phyloP scores from a whole-genome alignment of 2,329 filamentous ascomycete species.

The Curvularia verruculosa region DNA sequence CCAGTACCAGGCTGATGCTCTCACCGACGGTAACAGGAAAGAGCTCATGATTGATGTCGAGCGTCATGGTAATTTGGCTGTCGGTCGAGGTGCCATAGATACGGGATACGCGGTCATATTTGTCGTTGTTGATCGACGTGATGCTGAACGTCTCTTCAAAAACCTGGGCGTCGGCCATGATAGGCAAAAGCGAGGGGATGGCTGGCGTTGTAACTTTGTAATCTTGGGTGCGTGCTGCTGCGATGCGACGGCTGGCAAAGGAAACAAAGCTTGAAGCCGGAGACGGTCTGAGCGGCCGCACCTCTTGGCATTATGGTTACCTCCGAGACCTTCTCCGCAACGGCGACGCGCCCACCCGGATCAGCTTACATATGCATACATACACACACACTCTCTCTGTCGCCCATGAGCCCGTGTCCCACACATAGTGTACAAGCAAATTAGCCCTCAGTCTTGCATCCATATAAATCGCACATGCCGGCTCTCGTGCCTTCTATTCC shows the following conservation, averaged over 20 bases:
- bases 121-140: conserved; percentile 77
- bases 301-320: conserved; percentile 17
- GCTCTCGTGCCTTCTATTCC: background rate
- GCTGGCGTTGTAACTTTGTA: background rate
- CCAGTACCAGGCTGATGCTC: conserved; percentile 78
- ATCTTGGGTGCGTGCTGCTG: background rate
- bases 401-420: background rate
- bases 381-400: too few species aligned
- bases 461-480: conserved; percentile 1
- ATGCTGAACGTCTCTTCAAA: conserved; percentile 92
- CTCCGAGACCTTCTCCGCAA: conserved; percentile 21
- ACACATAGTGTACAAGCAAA: background rate
- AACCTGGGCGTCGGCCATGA: conserved; percentile 84
- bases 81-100: conserved; percentile 79
- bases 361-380: background rate
- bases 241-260: conserved; percentile 1
- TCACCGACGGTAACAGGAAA: conserved; percentile 80
- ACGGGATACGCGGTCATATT: conserved; percentile 95
- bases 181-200: conserved; percentile 26
- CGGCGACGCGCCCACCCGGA: background rate
- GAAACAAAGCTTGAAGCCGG: conserved; percentile 22
- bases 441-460: background rate
- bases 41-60: conserved; percentile 94
- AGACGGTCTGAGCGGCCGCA: conserved; percentile 12
- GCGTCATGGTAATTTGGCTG: conserved; percentile 76